phyloP scores from a whole-genome alignment of 2,329 filamentous ascomycete species.

The Onygenales sp. region DNA sequence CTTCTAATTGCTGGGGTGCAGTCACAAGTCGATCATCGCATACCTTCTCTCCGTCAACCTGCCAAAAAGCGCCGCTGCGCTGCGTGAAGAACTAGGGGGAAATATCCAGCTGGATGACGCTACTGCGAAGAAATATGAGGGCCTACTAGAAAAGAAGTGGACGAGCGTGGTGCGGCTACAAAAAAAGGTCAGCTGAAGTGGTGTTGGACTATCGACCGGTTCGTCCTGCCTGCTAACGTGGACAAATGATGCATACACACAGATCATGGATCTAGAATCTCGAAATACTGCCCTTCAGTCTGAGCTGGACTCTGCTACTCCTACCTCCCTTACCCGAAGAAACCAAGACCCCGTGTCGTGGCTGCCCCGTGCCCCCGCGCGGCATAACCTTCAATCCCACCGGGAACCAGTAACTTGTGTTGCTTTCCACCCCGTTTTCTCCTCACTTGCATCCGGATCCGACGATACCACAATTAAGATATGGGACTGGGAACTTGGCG shows the following conservation, averaged over 20 bases:
- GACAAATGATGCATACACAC: conserved; percentile 5
- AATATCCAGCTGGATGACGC: conserved; percentile 61
- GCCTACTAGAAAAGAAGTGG: conserved; percentile 95
- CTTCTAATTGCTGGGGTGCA: conserved; percentile 30
- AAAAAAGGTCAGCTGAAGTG: conserved; percentile 61
- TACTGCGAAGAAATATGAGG: conserved; percentile 89
- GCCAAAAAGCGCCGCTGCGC: conserved; percentile 55
- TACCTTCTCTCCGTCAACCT: conserved; percentile 71
- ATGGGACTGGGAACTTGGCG: conserved; percentile 93
- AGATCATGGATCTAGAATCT: conserved; percentile 92
- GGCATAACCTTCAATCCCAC: conserved; percentile 76
- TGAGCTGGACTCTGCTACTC: conserved; percentile 77
- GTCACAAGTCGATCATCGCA: conserved; percentile 88
- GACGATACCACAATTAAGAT: conserved; percentile 94
- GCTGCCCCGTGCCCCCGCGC: conserved; percentile 74
- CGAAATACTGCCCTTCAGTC: conserved; percentile 63
- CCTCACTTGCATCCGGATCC: conserved; percentile 78
- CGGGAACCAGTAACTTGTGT: conserved; percentile 73
- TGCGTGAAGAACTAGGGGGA: conserved; percentile 69
- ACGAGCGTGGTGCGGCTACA: conserved; percentile 89
- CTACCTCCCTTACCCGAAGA: conserved; percentile 62
- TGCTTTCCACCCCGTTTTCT: conserved; percentile 87
- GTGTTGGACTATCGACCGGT: background rate
- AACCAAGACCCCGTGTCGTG: conserved; percentile 79
- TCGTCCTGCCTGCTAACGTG: background rate